Conservation (phyloP, 2,329 filamentous ascomycete genomes). For the Fusarium keratoplasticum region DNA sequence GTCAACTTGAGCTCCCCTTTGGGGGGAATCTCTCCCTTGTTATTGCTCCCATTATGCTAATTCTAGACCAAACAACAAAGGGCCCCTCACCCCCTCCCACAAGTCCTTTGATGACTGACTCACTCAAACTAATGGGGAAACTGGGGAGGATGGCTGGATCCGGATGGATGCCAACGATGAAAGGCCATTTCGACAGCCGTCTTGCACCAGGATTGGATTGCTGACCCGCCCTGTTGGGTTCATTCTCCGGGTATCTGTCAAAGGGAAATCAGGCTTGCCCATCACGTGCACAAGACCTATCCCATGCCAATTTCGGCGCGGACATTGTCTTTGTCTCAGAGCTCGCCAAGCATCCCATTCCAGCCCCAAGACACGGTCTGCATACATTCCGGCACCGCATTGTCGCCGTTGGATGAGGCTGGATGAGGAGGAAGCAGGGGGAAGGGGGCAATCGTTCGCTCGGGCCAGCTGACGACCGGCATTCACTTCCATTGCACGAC, state of each 20-base stretch:
- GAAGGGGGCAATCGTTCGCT: constrained; percentile 15
- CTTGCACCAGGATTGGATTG: constrained; percentile 19
- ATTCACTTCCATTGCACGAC: constrained; percentile 13
- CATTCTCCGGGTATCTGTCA: background rate
- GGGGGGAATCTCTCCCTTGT: constrained; percentile 27
- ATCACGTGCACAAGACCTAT: constrained; percentile 42
- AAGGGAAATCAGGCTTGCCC: constrained; percentile 7
- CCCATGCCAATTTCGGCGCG: constrained; percentile 41
- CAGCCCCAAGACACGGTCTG: constrained; percentile 39
- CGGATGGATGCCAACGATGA: constrained; percentile 1
- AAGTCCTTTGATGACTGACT: constrained; percentile 32
- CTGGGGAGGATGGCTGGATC: background rate
- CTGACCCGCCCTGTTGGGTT: constrained; percentile 10
- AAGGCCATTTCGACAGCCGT: constrained; percentile 25
- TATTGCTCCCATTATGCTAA: constrained; percentile 30
- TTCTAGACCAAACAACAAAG: constrained; percentile 33
- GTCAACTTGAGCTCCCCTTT: constrained; percentile 1
- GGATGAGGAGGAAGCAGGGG: constrained; percentile 24
- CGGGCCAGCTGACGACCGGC: constrained; percentile 30
- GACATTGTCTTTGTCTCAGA: constrained; percentile 53
- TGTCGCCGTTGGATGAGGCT: constrained; percentile 51
- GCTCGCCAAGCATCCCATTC: constrained; percentile 51
- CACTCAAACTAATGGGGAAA: background rate
- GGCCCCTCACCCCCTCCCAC: constrained; percentile 14
- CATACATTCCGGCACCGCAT: constrained; percentile 43